phyloP scores from a whole-genome alignment of 2,329 filamentous ascomycete species.

The Calonectria multiphialidica region DNA sequence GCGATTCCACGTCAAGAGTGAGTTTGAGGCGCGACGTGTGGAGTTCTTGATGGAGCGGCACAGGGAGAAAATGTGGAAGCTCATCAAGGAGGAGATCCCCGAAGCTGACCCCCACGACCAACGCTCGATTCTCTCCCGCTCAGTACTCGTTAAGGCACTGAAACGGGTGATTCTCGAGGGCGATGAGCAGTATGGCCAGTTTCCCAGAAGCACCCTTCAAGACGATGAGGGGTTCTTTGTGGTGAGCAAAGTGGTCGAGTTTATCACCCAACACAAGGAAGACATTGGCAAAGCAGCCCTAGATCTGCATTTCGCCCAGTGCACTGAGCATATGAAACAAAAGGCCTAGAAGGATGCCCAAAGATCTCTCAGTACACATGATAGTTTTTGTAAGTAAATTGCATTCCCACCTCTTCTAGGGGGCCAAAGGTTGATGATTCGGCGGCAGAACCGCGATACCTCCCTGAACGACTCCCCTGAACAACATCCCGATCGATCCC shows the following conservation, averaged over 20 bases:
- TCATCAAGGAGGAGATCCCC: conserved; percentile 57
- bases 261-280: conserved; percentile 55
- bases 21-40: conserved; percentile 57
- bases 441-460: not conserved
- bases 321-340: conserved; percentile 7
- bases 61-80: conserved; percentile 56
- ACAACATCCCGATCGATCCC: not conserved
- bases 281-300: conserved; percentile 52
- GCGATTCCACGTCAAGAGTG: conserved; percentile 58
- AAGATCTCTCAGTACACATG: not conserved
- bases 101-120: conserved; percentile 38
- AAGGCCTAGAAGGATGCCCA: conserved; percentile 23
- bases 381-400: not conserved
- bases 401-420: no score
- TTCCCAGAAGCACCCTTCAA: conserved; percentile 42
- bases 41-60: conserved; percentile 57
- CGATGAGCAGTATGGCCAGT: conserved; percentile 53
- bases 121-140: conserved; percentile 46
- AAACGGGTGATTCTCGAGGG: conserved; percentile 63
- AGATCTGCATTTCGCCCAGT: conserved; percentile 36
- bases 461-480: not conserved
- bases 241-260: conserved; percentile 54
- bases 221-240: conserved; percentile 58
- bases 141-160: conserved; percentile 55
- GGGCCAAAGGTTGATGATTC: not conserved